Base-by-base conservation (phyloP, 2,329 filamentous ascomycete species). In the Botrytis galanthina region DNA sequence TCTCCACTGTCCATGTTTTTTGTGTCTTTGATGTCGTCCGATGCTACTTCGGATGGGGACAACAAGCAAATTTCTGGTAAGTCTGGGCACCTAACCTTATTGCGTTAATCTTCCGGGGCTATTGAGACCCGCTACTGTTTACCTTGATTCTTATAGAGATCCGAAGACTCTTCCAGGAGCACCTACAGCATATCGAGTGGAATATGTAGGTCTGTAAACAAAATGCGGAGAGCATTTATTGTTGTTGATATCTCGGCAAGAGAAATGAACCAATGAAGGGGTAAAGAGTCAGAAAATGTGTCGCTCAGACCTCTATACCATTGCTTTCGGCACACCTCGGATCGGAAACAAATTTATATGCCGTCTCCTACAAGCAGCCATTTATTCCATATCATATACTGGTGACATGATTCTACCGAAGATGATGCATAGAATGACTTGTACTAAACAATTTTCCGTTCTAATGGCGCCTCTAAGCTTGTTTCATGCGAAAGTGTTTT, bases 401-500 rank as follows among this genome's bases (percentile, higher is more conserved):
- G 64, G 64, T 29, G 35, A 54, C 46, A 39, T 16, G 35, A 54
- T 54, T 39, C 32, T 37, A 18, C 32, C 22, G 22, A 54, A 29
- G 46, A 54, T 32, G 46, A 68, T 39, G 48, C 48, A 68, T 57
- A 68, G n/a, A 54, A 32, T n/a, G 20, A 54, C 22, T 26, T 3
- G 35, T 42, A 68, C 14, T 39, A 14, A 32, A 42, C 7, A 68
- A 32, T 57, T 68, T 32, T 42, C 26, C 48, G n/a, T 68, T 42
- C n/a, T 57, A 48, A 39, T 20, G 46, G 46, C 64, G 35, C 18
- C 10, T 57, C 59, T 66, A 66, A 71, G 60, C 39, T 61, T 44
- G 70, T 71, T 71, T 71, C 70, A 71, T 42, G 22, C 5, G 12
- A 64, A 66, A 57, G 26, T 29, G 22, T n/a, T 66, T 29, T n/a